Evolutionary conservation across 1,284 basidiomycete genomes (phyloP), one percentile per base, ranked within the genome.

Genomic region (Papiliotrema fonsecae): DNA sequence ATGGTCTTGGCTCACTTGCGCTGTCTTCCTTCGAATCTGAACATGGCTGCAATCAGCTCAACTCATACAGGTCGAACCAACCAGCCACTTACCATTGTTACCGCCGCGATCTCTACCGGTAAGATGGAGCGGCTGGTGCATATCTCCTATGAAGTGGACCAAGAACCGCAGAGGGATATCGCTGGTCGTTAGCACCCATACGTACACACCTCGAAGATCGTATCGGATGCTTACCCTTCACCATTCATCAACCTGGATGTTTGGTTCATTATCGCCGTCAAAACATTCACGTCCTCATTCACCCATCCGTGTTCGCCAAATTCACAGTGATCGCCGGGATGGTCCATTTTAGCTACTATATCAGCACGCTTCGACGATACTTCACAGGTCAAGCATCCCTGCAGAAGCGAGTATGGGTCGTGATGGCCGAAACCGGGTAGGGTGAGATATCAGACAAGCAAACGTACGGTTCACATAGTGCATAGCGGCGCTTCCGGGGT

Each of bases 111-210:
- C 83, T 16, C 88, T 77, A 2, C 89, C 88, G 0, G 87, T 86
- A 36, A 96, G 78, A 69, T 97, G 92, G 43, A 96, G 76, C 9
- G 91, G 91, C 79, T 87, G 85, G 64, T 94, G 91, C 77, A 93
- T 77, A 65, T 96, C 92, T 0, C 92, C 92, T 9, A 93, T 54
- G 56, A 90, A 91, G 67, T 97, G 92, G 31, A 91, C 81, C 42
- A 97, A 76, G 76, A 94, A 96, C 66, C 88, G 87, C 63, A 94
- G 77, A 2, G 89, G 86, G 64, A 77, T 74, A 58, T 79, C 77
- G 13, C 73, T 69, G 46, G 27, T 32, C 37, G 34, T 56, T 47
- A 50, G 45, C 28, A 14, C 18, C n/a, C 6, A 19, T 19, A 25
- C 42, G 22, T 21, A 6, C 18, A 18, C 5, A 6, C 6, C 35